A percentile compares a stretch with the other conserved stretches of the same genome.
phyloP scores from a whole-genome alignment of 2,329 filamentous ascomycete species.

The Fusarium tricinctum region DNA sequence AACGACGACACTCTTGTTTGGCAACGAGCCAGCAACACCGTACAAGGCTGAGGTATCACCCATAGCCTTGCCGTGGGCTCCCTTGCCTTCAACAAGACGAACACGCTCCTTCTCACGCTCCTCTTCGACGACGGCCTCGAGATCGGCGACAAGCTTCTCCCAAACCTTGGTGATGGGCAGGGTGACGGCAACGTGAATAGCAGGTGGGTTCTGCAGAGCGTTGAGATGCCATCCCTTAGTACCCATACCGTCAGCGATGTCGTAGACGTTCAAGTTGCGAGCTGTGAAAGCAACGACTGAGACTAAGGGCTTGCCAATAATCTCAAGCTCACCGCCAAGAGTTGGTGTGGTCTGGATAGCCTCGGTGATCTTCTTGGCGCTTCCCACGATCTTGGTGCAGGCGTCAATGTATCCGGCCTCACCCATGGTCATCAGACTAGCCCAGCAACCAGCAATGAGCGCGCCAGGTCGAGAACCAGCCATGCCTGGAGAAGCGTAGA shows the following conservation, averaged over 20 bases:
- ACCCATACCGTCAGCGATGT: constrained; percentile 90
- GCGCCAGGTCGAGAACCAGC: constrained; percentile 93
- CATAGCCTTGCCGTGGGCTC: constrained; percentile 73
- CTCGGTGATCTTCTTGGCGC: constrained; percentile 84
- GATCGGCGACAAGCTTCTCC: constrained; percentile 82
- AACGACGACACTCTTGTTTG: constrained; percentile 94
- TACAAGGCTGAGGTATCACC: constrained; percentile 91
- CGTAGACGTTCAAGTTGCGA: constrained; percentile 91
- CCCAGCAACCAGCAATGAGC: constrained; percentile 96
- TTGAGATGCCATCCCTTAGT: constrained; percentile 94
- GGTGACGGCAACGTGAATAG: constrained; percentile 94
- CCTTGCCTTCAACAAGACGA: constrained; percentile 77
- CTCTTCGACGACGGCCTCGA: constrained; percentile 74
- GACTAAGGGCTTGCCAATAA: constrained; percentile 89
- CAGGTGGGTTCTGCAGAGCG: constrained; percentile 89
- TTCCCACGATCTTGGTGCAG: constrained; percentile 88
- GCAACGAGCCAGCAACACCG: constrained; percentile 92
- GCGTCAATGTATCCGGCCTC: constrained; percentile 89
- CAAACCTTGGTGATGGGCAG: constrained; percentile 85
- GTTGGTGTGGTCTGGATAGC: constrained; percentile 78
- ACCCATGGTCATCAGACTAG: constrained; percentile 88
- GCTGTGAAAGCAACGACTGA: constrained; percentile 90
- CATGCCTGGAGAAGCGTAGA: constrained; percentile 93
- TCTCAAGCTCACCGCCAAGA: constrained; percentile 78
- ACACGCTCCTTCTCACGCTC: constrained; percentile 87